Evolutionary conservation across 2,329 filamentous ascomycete genomes (phyloP).

Genomic region (Peltaster fructicola): DNA sequence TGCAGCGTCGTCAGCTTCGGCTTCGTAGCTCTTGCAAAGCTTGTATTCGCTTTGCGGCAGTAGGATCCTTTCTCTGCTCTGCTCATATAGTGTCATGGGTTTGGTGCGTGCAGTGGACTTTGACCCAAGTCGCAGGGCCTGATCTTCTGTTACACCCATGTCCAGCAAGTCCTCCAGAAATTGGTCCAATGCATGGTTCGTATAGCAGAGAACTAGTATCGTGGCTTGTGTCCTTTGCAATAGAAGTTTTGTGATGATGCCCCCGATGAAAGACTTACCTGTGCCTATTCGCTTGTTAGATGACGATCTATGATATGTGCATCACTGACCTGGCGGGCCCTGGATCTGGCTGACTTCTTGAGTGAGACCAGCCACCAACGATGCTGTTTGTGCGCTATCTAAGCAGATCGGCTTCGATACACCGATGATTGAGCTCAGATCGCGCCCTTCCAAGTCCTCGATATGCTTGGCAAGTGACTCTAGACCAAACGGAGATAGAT

Average conservation of each 20-base stretch:
- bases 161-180: slow-evolving; percentile 43
- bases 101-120: slow-evolving; percentile 33
- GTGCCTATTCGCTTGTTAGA: too few species aligned
- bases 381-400: slow-evolving; percentile 38
- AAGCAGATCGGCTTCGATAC: slow-evolving; percentile 21
- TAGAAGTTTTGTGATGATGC: slow-evolving; percentile 40
- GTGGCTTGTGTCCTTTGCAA: slow-evolving; percentile 30
- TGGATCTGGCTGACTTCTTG: slow-evolving; percentile 45
- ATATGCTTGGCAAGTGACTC: slow-evolving; percentile 12
- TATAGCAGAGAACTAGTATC: slow-evolving; percentile 41
- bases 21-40: slow-evolving; percentile 16
- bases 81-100: slow-evolving; percentile 28
- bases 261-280: slow-evolving; percentile 59
- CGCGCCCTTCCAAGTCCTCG: slow-evolving; percentile 6
- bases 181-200: slow-evolving; percentile 38
- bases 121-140: slow-evolving; percentile 44
- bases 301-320: too few species aligned
- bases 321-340: slow-evolving; percentile 50
- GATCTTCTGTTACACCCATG: slow-evolving; percentile 25
- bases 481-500: slow-evolving; percentile 13
- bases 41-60: slow-evolving; percentile 11
- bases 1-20: background rate
- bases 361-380: slow-evolving; percentile 36
- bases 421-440: slow-evolving; percentile 18
- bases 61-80: too few species aligned